Base-by-base conservation (phyloP, 306 rosid genomes). In the Senna tora region DNA sequence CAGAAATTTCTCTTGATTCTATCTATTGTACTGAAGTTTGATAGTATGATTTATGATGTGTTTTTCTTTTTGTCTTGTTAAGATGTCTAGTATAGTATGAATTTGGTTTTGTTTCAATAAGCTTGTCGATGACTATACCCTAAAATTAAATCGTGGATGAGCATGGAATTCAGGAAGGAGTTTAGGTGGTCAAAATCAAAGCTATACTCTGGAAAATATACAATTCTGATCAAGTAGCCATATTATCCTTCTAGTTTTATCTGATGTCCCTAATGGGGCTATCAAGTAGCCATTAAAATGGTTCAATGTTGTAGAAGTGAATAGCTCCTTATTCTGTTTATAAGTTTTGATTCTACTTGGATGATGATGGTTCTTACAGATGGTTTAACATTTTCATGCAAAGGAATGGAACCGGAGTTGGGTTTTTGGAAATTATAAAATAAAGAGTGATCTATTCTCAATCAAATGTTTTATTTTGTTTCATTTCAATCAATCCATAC, bases 91-190 rank as follows among this genome's bases (percentile, higher is more conserved):
- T 33, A 12, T 8, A 45, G 55, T 33, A 38, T 14, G 11, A 12
- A 10, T 42, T 42, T 42, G 14, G 11, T 42, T 42, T 12, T 42
- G 47, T 10, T 42, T 42, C 47, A 42, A 2, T 42, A 42, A 4
- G n/a, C 47, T 42, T 10, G 22, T 56, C 57, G 49, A 68, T 13
- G 74, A 72, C 55, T 50, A 56, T 78, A 72, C 57, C 72, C 43
- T 70, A 19, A 63, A 70, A 20, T 45, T 45, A 36, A 5, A 6
- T 21, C 22, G 10, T 11, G 53, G 51, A 34, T 21, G 19, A 47
- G 50, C 22, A 57, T n/a, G 21, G 61, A 66, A 61, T 65, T 36
- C 20, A 39, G 41, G 47, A 49, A 36, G 42, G 65, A 21, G 34
- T 54, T 53, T 49, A 57, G 51, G 15, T 49, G 65, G 21, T 47